phyloP scores from a whole-genome alignment of 1,284 basidiomycete genomes.

The Ustilago lituana region DNA sequence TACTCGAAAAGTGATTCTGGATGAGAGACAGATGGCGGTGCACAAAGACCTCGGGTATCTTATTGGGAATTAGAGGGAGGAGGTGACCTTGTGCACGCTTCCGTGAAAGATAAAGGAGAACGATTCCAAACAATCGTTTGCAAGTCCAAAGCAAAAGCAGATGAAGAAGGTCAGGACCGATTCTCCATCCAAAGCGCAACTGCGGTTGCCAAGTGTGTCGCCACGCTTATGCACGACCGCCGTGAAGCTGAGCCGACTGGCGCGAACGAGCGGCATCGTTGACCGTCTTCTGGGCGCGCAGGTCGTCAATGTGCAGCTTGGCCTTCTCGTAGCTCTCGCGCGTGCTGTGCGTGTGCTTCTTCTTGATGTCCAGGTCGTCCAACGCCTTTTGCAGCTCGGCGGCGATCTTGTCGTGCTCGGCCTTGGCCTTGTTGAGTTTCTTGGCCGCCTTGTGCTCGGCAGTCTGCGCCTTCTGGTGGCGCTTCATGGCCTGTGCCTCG shows the following conservation, averaged over 20 bases:
- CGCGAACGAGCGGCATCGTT: conserved; percentile 54
- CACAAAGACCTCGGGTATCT: conserved; percentile 26
- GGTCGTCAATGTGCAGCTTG: conserved; percentile 53
- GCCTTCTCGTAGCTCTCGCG: conserved; percentile 44
- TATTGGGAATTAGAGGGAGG: conserved; percentile 6
- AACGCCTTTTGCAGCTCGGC: conserved; percentile 54
- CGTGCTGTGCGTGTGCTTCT: conserved; percentile 54
- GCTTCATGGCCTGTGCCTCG: conserved; percentile 54
- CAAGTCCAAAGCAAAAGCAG: no score
- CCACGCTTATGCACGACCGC: conserved; percentile 5
- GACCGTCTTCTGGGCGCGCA: conserved; percentile 51
- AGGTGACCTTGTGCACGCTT: not conserved
- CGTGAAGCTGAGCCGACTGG: conserved; percentile 43
- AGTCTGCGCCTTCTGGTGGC: conserved; percentile 55
- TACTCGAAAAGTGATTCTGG: no score
- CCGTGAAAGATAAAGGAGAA: no score
- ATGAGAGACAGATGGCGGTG: no score
- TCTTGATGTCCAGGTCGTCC: conserved; percentile 63
- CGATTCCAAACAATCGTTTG: no score
- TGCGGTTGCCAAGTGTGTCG: no score
- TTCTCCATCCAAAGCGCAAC: no score
- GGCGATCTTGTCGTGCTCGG: conserved; percentile 52
- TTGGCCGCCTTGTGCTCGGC: conserved; percentile 60
- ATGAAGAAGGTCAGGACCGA: no score
- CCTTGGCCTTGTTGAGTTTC: conserved; percentile 52